Evolutionary conservation across 2,329 filamentous ascomycete species (phyloP).

Genomic region (Ophiostoma piceae): DNA sequence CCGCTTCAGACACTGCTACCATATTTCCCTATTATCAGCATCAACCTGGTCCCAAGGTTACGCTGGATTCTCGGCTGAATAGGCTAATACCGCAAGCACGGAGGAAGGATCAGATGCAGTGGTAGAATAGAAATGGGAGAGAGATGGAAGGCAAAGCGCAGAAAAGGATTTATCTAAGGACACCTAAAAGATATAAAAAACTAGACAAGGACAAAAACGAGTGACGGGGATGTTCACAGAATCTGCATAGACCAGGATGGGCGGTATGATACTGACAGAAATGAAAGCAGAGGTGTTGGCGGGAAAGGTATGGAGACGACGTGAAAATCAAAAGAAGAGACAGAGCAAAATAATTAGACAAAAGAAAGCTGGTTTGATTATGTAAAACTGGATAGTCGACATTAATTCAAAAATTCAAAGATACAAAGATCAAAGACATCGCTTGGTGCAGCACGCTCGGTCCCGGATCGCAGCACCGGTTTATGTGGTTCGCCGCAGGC

Average conservation of each 20-base stretch:
- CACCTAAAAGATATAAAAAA: background rate
- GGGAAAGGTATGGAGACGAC: too few species aligned
- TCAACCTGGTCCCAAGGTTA: constrained; percentile 5
- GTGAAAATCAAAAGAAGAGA: too few species aligned
- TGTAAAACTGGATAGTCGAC: background rate
- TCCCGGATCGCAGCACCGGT: background rate
- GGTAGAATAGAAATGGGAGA: background rate
- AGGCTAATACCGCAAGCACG: constrained; percentile 11
- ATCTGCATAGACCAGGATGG: background rate
- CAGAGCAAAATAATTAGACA: too few species aligned
- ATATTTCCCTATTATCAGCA: background rate
- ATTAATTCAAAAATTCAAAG: background rate
- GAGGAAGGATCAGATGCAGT: background rate
- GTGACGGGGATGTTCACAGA: background rate
- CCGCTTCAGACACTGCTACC: constrained; percentile 2
- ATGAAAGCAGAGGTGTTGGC: background rate
- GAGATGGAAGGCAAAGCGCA: background rate
- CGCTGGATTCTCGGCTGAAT: constrained; percentile 4
- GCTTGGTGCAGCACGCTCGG: background rate
- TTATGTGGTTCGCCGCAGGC: background rate
- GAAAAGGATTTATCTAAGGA: background rate
- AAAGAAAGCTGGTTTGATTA: too few species aligned
- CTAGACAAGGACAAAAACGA: background rate
- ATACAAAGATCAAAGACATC: background rate
- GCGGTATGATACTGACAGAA: background rate